Percentiles rank a stretch among this genome's conserved stretches.
phyloP scores from a whole-genome alignment of 352 stramenopile species.

The Pythium periplocum region DNA sequence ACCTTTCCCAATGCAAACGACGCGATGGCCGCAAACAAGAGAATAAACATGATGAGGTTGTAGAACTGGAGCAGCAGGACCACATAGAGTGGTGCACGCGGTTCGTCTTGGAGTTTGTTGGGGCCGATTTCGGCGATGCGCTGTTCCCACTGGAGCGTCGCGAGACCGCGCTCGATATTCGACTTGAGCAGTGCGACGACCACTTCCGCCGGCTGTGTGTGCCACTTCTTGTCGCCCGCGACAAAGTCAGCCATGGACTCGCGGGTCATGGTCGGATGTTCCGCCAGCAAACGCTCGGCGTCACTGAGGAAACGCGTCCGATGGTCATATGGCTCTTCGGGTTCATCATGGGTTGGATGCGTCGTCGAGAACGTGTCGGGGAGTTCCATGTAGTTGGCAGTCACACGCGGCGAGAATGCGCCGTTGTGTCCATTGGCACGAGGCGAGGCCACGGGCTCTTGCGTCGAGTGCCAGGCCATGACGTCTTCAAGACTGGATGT shows the following conservation, averaged over 20 bases:
- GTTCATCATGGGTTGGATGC: too few relatives aligned
- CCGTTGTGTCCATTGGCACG: too few relatives aligned
- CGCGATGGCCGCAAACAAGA: constrained; percentile 51
- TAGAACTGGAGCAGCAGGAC: constrained; percentile 76
- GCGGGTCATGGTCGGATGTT: constrained; percentile 38
- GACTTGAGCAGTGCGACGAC: constrained; percentile 52
- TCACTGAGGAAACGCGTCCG: constrained; percentile 61
- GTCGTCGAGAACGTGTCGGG: constrained; percentile 1
- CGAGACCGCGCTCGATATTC: constrained; percentile 40
- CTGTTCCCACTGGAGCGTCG: constrained; percentile 30
- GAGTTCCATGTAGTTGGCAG: too few relatives aligned
- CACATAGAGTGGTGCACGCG: constrained; percentile 47
- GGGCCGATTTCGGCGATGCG: constrained; percentile 38
- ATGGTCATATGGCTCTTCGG: constrained; percentile 16
- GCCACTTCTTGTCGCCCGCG: constrained; percentile 46
- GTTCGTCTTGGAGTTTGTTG: constrained; percentile 64
- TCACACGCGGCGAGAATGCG: too few relatives aligned
- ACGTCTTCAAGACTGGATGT: too few relatives aligned
- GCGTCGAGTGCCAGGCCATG: too few relatives aligned
- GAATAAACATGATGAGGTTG: constrained; percentile 70
- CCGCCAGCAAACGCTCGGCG: constrained; percentile 41
- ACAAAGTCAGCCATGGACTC: constrained; percentile 55
- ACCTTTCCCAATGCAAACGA: constrained; percentile 56
- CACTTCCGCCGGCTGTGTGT: constrained; percentile 33
- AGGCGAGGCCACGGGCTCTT: too few relatives aligned